These are phyloP conservation scores for Nigrospora osmanthi DNA, from an alignment of 2,329 filamentous ascomycete species.

Conservation along the genomic window DNA sequence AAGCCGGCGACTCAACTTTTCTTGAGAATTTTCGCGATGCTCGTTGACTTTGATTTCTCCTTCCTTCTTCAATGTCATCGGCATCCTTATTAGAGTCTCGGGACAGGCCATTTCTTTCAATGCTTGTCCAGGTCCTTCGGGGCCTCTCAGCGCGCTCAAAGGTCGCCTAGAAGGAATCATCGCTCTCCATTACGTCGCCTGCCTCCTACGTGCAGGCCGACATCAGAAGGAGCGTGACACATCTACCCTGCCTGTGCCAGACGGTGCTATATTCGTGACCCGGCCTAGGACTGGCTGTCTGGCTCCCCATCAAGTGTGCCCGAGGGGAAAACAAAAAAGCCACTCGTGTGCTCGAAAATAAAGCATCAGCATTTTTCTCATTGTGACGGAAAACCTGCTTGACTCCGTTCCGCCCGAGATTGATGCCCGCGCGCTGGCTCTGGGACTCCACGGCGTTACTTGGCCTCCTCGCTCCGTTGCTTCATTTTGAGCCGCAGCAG, in stretches of 20 bases:
- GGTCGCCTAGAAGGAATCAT: constrained; percentile 80
- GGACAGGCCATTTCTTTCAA: constrained; percentile 67
- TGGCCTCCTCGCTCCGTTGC: constrained; percentile 47
- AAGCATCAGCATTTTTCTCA: no score
- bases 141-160: constrained; percentile 93
- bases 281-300: no score
- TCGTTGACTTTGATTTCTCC: constrained; percentile 27
- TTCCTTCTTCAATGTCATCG: constrained; percentile 65
- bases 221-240: constrained; percentile 31
- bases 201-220: constrained; percentile 30
- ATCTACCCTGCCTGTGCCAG: neutral
- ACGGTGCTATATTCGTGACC: neutral
- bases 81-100: constrained; percentile 99
- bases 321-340: no score
- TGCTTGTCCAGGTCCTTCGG: constrained; percentile 84
- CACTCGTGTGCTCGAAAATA: no score
- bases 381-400: no score
- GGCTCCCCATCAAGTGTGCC: no score
- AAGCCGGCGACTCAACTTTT: neutral
- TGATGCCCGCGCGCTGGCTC: no score
- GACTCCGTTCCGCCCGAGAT: no score
- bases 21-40: constrained; percentile 17
- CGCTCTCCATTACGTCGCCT: constrained; percentile 68
- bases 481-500: constrained; percentile 79
- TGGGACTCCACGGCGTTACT: no score